phyloP scores from a whole-genome alignment of 306 rosid genomes.

The Aeschynomene evenia region DNA sequence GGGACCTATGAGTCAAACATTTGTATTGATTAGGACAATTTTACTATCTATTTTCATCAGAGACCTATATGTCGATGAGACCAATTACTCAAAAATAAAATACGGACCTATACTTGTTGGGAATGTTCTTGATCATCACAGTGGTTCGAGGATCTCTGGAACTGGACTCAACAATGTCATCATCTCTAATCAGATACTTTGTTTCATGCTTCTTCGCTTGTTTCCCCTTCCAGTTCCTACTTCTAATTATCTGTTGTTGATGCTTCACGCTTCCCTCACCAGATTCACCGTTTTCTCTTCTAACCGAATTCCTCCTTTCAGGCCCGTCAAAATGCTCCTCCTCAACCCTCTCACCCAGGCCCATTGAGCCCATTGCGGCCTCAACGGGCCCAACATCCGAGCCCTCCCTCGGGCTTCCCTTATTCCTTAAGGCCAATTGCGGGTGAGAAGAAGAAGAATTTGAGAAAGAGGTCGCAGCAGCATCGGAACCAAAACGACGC shows the following conservation, averaged over 20 bases:
- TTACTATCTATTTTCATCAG: too few species aligned
- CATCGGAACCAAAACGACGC: background rate
- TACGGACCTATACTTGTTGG: conserved; percentile 88
- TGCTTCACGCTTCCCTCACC: conserved; percentile 10
- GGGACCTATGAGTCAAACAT: too few species aligned
- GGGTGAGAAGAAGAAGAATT: conserved; percentile 33
- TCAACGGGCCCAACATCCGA: conserved; percentile 16
- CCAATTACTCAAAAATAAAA: too few species aligned
- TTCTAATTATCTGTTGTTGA: conserved; percentile 37
- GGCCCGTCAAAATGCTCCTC: conserved; percentile 23
- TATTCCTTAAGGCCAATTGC: conserved; percentile 24
- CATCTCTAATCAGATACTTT: conserved; percentile 64
- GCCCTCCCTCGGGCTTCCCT: conserved; percentile 19
- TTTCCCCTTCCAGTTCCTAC: conserved; percentile 57
- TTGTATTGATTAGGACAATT: too few species aligned
- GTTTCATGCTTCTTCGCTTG: conserved; percentile 57
- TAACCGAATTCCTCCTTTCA: conserved; percentile 28
- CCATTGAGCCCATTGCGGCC: conserved; percentile 30
- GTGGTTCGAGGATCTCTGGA: conserved; percentile 73
- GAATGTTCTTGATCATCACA: conserved; percentile 94
- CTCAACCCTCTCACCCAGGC: conserved; percentile 32
- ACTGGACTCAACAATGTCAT: conserved; percentile 43
- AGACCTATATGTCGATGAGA: too few species aligned
- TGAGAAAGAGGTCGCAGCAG: conserved; percentile 2
- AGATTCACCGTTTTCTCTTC: background rate